phyloP scores from a whole-genome alignment of 306 rosid species.

The Ammopiptanthus mongolicus region DNA sequence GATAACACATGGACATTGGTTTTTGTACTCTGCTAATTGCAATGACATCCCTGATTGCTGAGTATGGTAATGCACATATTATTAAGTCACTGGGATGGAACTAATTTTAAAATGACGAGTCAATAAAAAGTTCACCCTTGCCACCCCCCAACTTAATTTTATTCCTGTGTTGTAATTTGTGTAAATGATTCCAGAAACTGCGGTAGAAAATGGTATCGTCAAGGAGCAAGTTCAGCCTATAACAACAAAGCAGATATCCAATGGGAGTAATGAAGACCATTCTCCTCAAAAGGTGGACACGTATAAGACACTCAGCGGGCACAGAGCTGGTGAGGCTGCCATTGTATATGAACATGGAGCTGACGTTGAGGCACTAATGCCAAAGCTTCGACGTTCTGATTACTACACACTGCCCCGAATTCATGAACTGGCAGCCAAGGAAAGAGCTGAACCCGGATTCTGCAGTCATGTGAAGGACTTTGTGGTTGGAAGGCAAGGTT shows the following conservation, averaged over 20 bases:
- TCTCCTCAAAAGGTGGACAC: conserved; percentile 50
- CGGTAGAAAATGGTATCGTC: conserved; percentile 44
- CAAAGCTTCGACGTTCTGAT: conserved; percentile 84
- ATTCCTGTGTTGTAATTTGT: conserved; percentile 4
- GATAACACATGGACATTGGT: neutral
- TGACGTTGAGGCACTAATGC: conserved; percentile 93
- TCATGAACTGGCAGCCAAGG: conserved; percentile 95
- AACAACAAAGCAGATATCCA: conserved; percentile 43
- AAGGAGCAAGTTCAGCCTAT: conserved; percentile 44
- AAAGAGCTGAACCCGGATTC: conserved; percentile 91
- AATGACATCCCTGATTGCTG: neutral
- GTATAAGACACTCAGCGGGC: conserved; percentile 80
- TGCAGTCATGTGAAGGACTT: conserved; percentile 83
- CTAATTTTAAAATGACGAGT: neutral
- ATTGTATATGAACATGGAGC: conserved; percentile 97
- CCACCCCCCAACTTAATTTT: neutral
- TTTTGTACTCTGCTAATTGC: neutral
- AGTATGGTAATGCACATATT: neutral
- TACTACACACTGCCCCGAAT: conserved; percentile 87
- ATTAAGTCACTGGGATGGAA: neutral
- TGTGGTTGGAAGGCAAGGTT: conserved; percentile 88
- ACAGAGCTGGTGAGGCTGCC: conserved; percentile 98
- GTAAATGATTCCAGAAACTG: conserved; percentile 30
- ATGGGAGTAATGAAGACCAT: conserved; percentile 63
- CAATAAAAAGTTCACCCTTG: neutral